These are phyloP conservation scores for Lactarius quietus DNA, from an alignment of 768 basidiomycete species.

Conservation along the genomic window DNA sequence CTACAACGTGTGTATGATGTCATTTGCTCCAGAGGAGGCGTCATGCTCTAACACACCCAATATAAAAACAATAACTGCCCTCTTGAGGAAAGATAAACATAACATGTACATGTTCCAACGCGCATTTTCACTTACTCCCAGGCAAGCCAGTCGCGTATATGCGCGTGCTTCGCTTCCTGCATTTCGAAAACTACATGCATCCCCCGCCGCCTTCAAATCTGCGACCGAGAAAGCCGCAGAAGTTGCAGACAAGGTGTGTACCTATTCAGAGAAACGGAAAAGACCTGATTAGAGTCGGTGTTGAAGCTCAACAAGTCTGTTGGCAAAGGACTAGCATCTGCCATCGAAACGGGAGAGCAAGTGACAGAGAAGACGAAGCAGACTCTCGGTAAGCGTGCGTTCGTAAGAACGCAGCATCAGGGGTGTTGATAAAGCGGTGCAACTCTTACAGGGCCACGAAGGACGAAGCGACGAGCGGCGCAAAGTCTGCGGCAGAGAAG, in stretches of 20 bases:
- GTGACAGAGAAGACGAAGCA: constrained; percentile 24
- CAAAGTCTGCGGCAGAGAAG: constrained; percentile 7
- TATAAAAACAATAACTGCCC: neutral
- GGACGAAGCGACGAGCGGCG: neutral
- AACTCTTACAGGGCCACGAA: constrained; percentile 10
- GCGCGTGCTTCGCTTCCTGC: neutral
- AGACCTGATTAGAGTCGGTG: neutral
- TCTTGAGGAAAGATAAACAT: neutral
- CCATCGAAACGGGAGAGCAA: constrained; percentile 22
- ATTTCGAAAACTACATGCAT: constrained; percentile 11
- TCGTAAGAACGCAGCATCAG: neutral
- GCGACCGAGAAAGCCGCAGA: constrained; percentile 22
- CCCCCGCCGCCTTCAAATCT: constrained; percentile 8
- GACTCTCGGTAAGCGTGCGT: constrained; percentile 18
- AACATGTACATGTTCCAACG: constrained; percentile 22
- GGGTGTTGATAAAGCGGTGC: neutral
- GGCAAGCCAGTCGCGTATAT: constrained; percentile 2
- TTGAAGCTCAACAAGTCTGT: constrained; percentile 23
- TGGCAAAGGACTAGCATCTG: constrained; percentile 20
- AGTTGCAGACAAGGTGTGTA: constrained; percentile 23
- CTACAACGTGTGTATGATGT: constrained; percentile 6
- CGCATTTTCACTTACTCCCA: neutral
- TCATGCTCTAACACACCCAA: neutral
- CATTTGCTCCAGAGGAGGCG: constrained; percentile 6
- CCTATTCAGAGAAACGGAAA: no score